phyloP scores from a whole-genome alignment of 2,329 filamentous ascomycete genomes.

The Pseudovirgaria hyperparasitica region DNA sequence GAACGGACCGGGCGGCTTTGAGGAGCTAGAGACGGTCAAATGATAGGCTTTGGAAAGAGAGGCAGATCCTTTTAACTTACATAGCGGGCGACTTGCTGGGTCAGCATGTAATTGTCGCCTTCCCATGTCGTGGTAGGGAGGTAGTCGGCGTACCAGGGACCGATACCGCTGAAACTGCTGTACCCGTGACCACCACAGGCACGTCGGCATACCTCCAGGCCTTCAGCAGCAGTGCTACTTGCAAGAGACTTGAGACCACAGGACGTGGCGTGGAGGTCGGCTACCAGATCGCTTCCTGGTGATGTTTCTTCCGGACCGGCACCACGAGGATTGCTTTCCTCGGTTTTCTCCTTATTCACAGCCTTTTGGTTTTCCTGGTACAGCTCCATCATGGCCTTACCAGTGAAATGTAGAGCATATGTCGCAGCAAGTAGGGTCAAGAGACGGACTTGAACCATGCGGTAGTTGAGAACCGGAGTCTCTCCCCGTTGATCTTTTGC shows the following conservation, averaged over 20 bases:
- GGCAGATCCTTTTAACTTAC: constrained; percentile 27
- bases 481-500: constrained; percentile 47
- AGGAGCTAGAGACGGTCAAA: constrained; percentile 37
- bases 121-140: constrained; percentile 62
- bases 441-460: constrained; percentile 65
- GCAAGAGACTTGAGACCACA: constrained; percentile 64
- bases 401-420: constrained; percentile 70
- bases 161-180: constrained; percentile 63
- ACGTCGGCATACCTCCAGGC: constrained; percentile 60
- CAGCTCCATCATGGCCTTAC: constrained; percentile 60
- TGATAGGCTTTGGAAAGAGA: background rate
- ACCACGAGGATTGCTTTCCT: constrained; percentile 31
- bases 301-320: constrained; percentile 56
- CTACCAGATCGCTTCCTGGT: constrained; percentile 53
- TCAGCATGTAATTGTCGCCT: constrained; percentile 74
- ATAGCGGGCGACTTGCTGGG: constrained; percentile 66
- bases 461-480: constrained; percentile 68
- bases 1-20: constrained; percentile 59
- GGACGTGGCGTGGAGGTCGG: constrained; percentile 64
- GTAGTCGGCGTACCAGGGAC: constrained; percentile 62
- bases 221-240: constrained; percentile 60
- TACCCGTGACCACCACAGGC: constrained; percentile 71
- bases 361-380: constrained; percentile 61
- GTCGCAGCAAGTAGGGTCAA: constrained; percentile 60
- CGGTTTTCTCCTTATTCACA: constrained; percentile 38